Percentiles rank a stretch among this genome's conserved stretches.
Evolutionary conservation across 208 protist genomes (phyloP).

Genomic region (Trichomonas gallinae): DNA sequence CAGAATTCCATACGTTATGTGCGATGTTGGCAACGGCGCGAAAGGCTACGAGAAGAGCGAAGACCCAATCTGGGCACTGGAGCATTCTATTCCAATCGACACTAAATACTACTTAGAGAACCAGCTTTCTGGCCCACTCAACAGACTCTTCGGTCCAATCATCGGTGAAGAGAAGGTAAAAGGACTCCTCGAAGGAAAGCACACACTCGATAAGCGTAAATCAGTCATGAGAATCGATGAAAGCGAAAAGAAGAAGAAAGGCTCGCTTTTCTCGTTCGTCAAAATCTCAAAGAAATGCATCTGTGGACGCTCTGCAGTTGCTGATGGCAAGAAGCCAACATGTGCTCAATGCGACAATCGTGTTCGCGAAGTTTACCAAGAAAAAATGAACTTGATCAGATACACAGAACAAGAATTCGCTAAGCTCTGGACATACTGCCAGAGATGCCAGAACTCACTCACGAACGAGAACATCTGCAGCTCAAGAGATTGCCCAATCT

Average conservation of each 20-base stretch:
- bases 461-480: slow-evolving; percentile 82
- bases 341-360: slow-evolving; percentile 29
- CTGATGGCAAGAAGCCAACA: background rate
- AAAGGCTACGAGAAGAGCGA: slow-evolving; percentile 97
- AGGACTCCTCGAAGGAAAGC: slow-evolving; percentile 62
- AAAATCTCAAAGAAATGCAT: background rate
- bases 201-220: slow-evolving; percentile 82
- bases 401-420: slow-evolving; percentile 81
- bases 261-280: slow-evolving; percentile 52
- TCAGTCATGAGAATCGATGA: slow-evolving; percentile 66
- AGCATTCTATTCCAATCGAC: slow-evolving; percentile 79
- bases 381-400: slow-evolving; percentile 64
- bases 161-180: slow-evolving; percentile 49
- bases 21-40: slow-evolving; percentile 51
- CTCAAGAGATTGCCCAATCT: slow-evolving; percentile 90
- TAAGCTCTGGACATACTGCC: slow-evolving; percentile 95
- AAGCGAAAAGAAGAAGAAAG: slow-evolving; percentile 87
- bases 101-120: slow-evolving; percentile 79
- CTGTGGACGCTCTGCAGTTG: background rate
- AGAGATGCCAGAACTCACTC: slow-evolving; percentile 77
- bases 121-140: slow-evolving; percentile 67
- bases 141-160: slow-evolving; percentile 81
- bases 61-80: slow-evolving; percentile 95
- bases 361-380: slow-evolving; percentile 72
- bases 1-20: slow-evolving; percentile 82